A percentile compares a stretch with the other conserved stretches of the same genome.
These are phyloP conservation scores for Trichoderma atroviride DNA, from an alignment of 2,329 filamentous ascomycete genomes.

Conservation along the genomic window DNA sequence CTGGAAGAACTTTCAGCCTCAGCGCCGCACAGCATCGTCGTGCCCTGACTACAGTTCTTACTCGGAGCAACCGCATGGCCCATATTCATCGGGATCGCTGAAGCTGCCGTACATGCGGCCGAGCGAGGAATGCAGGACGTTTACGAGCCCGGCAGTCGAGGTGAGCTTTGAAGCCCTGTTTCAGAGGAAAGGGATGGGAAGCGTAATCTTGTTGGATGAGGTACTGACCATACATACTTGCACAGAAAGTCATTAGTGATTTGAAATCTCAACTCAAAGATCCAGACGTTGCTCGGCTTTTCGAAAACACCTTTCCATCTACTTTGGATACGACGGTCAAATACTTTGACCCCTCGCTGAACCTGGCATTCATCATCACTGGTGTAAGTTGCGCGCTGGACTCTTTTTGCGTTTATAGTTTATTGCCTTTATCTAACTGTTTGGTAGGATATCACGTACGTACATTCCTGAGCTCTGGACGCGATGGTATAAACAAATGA, in stretches of 20 bases:
- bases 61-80: constrained; percentile 31
- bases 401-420: constrained; percentile 59
- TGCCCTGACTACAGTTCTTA: constrained; percentile 35
- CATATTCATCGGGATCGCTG: constrained; percentile 31
- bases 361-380: constrained; percentile 77
- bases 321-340: constrained; percentile 80
- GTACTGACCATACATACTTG: not conserved
- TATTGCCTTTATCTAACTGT: not conserved
- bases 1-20: constrained; percentile 24
- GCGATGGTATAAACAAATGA: not conserved
- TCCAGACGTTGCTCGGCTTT: constrained; percentile 73
- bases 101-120: constrained; percentile 36
- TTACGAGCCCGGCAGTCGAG: constrained; percentile 36
- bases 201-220: no score
- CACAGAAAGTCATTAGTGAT: constrained; percentile 36
- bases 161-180: constrained; percentile 19
- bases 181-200: not conserved
- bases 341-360: constrained; percentile 68
- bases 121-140: constrained; percentile 34
- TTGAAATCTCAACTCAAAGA: constrained; percentile 48
- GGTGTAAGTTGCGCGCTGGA: constrained; percentile 65
- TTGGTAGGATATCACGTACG: constrained; percentile 34
- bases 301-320: constrained; percentile 83
- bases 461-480: not conserved
- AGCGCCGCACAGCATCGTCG: constrained; percentile 29